Conservation (phyloP, 1,284 basidiomycete genomes). For the Apiotrichum laibachii region DNA sequence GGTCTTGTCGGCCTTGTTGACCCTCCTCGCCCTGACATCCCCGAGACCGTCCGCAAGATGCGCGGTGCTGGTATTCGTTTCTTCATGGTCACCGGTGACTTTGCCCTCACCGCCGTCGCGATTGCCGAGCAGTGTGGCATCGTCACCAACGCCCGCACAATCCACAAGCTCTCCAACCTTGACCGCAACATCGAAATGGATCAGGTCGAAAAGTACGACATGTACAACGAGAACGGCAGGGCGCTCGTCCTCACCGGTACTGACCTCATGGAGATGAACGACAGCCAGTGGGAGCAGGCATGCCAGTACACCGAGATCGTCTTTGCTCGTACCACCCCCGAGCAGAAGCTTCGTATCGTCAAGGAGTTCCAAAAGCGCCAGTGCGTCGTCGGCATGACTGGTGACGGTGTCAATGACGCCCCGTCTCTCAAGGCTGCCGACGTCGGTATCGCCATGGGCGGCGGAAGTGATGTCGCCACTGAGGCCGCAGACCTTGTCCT, state of each 20-base stretch:
- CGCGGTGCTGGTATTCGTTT: conserved; percentile 64
- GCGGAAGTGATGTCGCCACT: conserved; percentile 52
- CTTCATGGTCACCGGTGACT: conserved; percentile 68
- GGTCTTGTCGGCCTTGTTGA: conserved; percentile 66
- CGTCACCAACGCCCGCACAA: conserved; percentile 54
- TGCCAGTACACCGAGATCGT: conserved; percentile 65
- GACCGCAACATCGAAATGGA: conserved; percentile 27
- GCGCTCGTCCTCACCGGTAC: conserved; percentile 58
- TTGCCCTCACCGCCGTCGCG: conserved; percentile 54
- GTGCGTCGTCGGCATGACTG: conserved; percentile 60
- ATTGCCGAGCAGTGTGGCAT: conserved; percentile 65
- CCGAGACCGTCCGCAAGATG: conserved; percentile 56
- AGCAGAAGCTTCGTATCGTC: conserved; percentile 70
- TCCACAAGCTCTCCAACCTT: conserved; percentile 47
- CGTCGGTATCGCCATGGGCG: conserved; percentile 56
- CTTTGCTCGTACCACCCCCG: conserved; percentile 69
- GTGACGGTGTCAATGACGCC: conserved; percentile 70
- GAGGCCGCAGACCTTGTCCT: conserved; percentile 52
- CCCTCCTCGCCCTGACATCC: conserved; percentile 62
- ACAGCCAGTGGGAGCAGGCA: conserved; percentile 57
- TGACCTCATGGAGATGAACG: conserved; percentile 57
- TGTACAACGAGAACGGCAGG: conserved; percentile 13
- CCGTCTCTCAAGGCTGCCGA: conserved; percentile 58
- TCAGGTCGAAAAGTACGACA: conserved; percentile 28
- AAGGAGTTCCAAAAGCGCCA: conserved; percentile 59